A percentile compares a stretch with the other conserved stretches of the same genome.
Evolutionary conservation across 2,329 filamentous ascomycete genomes (phyloP).

Genomic region (Fusarium sterilihyphosum): DNA sequence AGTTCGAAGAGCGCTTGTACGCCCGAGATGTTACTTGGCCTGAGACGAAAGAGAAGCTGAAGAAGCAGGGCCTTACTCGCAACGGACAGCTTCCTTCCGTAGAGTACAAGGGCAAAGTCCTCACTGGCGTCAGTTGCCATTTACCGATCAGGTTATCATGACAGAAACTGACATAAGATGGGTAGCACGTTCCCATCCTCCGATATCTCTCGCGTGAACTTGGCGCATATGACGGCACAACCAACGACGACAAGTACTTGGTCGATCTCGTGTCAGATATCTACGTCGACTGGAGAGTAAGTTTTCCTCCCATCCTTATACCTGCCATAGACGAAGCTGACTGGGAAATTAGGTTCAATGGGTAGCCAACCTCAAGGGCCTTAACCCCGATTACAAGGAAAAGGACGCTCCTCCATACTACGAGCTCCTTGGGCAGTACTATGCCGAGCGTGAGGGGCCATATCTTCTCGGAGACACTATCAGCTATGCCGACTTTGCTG

Average conservation of each 20-base stretch:
- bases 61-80: slow-evolving; percentile 3
- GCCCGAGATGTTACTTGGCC: background rate
- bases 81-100: slow-evolving; percentile 7
- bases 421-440: slow-evolving; percentile 43
- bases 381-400: slow-evolving; percentile 46
- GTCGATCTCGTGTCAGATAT: slow-evolving; percentile 51
- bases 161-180: background rate
- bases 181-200: slow-evolving; percentile 39
- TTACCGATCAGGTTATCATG: fast-evolving
- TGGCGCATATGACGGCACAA: slow-evolving; percentile 49
- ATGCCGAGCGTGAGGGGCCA: slow-evolving; percentile 45
- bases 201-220: slow-evolving; percentile 50
- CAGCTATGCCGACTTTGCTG: slow-evolving; percentile 52
- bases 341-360: slow-evolving; percentile 18
- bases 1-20: background rate
- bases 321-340: background rate
- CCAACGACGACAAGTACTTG: slow-evolving; percentile 49
- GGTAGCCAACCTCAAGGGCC: slow-evolving; percentile 42
- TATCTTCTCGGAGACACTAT: slow-evolving; percentile 50
- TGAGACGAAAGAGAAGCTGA: slow-evolving; percentile 4
- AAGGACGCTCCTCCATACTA: slow-evolving; percentile 45
- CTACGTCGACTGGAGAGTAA: slow-evolving; percentile 53
- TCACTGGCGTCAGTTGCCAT: background rate
- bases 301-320: background rate
- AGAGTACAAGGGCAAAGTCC: slow-evolving; percentile 9